Evolutionary conservation across 2,329 filamentous ascomycete species (phyloP), one percentile per base, ranked within the genome.

Genomic region (Colletotrichum coccodes): DNA sequence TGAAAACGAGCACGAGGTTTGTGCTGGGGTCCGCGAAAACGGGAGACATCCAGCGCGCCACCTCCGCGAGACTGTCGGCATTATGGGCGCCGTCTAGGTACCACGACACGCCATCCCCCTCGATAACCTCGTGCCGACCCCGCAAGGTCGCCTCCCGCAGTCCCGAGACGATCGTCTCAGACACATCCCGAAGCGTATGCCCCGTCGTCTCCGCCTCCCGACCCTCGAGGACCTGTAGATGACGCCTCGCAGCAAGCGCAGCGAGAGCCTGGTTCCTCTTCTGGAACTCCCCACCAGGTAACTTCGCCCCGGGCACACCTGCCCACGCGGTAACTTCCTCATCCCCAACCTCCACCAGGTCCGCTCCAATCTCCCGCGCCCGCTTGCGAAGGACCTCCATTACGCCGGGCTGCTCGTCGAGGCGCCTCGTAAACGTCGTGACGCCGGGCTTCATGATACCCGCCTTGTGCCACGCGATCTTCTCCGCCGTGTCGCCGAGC

Each of bases 61-160:
- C 94, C 72, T 94, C 87, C 71, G 92, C 89, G 62, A 99, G 91
- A 77, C 94, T 98, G 76, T 98, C 95, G 4, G 92, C 85, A 0
- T 95, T 99, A 79, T 99, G 96, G 3, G 94, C 96, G 9, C 96
- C 95, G 76, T 99, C 96, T 23, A 99, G 88, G 76, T 95, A 92
- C 95, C 95, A 99, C 18, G 85, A 86, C 6, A 97, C 83, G 2
- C 76, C 75, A 3, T 83, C 84, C 70, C 89, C 87, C 4, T 79
- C 72, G 73, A 86, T 89, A 46, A 86, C 81, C 72, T 91, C 89
- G 76, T 95, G 98, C 52, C 96, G 87, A 4, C 95, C 96, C 46
- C 94, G 88, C 83, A 94, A 92, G 3, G 90, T 88, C 3, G 94
- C 92, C 73, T 89, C 81, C 76, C 95, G 90, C 1, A 99, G 83